Evolutionary conservation across 352 stramenopile species (phyloP).

Genomic region (Globisporangium echinulatum): DNA sequence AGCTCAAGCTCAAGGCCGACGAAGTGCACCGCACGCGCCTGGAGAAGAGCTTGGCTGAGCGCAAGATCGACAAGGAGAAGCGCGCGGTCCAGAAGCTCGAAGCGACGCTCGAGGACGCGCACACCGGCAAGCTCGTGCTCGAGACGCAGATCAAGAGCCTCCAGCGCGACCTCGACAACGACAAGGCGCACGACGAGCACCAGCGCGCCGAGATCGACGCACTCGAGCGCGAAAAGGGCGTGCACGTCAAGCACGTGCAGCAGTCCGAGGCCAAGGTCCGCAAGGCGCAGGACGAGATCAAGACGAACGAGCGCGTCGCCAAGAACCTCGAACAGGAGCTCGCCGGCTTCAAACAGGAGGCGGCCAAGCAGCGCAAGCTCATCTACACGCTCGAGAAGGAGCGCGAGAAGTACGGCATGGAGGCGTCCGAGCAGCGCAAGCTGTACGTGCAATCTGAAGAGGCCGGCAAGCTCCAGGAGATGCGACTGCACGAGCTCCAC

Average conservation of each 20-base stretch:
- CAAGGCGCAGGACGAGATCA: slow-evolving; percentile 85
- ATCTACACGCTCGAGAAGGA: slow-evolving; percentile 92
- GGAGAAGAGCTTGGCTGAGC: slow-evolving; percentile 88
- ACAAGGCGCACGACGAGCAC: slow-evolving; percentile 76
- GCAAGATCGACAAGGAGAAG: slow-evolving; percentile 86
- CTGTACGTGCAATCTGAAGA: slow-evolving; percentile 81
- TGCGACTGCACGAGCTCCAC: slow-evolving; percentile 77
- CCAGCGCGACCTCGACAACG: slow-evolving; percentile 69
- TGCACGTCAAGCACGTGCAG: slow-evolving; percentile 78
- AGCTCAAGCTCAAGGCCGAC: slow-evolving; percentile 81
- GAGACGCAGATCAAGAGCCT: slow-evolving; percentile 81
- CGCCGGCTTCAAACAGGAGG: slow-evolving; percentile 79
- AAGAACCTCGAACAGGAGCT: slow-evolving; percentile 83
- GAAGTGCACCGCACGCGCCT: slow-evolving; percentile 81
- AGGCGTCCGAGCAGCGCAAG: slow-evolving; percentile 79
- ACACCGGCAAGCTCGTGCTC: slow-evolving; percentile 76
- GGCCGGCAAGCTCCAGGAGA: slow-evolving; percentile 75
- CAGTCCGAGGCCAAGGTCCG: slow-evolving; percentile 84
- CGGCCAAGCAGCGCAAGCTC: slow-evolving; percentile 84
- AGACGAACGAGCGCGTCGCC: slow-evolving; percentile 89
- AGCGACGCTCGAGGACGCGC: slow-evolving; percentile 88
- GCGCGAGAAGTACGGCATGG: slow-evolving; percentile 88
- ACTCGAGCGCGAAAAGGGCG: slow-evolving; percentile 83
- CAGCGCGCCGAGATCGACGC: slow-evolving; percentile 69
- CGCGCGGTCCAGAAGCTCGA: slow-evolving; percentile 86